Conservation (phyloP, 2,329 filamentous ascomycete species). For the Pestalotiopsis sp. region DNA sequence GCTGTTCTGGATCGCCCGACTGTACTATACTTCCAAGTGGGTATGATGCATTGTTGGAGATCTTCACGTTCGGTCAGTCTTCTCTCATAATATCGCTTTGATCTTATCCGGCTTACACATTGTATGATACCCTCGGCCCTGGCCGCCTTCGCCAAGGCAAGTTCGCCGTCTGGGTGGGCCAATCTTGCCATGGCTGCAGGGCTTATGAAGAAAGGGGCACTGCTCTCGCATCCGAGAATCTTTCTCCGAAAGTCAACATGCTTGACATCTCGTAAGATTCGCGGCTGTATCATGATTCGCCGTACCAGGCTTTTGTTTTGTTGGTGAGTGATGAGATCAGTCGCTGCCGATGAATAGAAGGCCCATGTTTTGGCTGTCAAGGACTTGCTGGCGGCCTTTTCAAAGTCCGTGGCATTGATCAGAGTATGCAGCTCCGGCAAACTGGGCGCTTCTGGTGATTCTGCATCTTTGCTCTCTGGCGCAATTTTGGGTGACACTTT, state of each 20-base stretch:
- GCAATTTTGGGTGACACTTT: neutral
- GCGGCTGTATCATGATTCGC: slow-evolving; percentile 55
- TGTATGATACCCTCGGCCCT: slow-evolving; percentile 54
- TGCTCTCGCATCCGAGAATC: slow-evolving; percentile 54
- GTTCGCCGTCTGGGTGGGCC: slow-evolving; percentile 65
- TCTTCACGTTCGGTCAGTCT: slow-evolving; percentile 6
- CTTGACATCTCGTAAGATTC: slow-evolving; percentile 42
- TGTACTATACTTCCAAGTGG: slow-evolving; percentile 25
- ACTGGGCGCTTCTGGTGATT: neutral
- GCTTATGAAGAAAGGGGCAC: slow-evolving; percentile 61
- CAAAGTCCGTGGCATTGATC: slow-evolving; percentile 63
- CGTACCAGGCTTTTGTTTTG: slow-evolving; percentile 56
- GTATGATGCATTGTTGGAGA: slow-evolving; percentile 28
- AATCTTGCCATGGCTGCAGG: slow-evolving; percentile 65
- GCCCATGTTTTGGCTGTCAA: slow-evolving; percentile 67
- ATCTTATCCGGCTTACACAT: slow-evolving; percentile 54
- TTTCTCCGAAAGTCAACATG: slow-evolving; percentile 47
- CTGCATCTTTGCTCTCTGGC: neutral
- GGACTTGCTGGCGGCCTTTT: slow-evolving; percentile 52
- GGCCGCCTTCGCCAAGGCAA: slow-evolving; percentile 54
- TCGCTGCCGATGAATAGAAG: slow-evolving; percentile 67
- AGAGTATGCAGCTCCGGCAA: slow-evolving; percentile 54
- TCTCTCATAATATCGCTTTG: slow-evolving; percentile 33
- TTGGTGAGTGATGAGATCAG: slow-evolving; percentile 56
- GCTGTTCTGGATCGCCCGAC: slow-evolving; percentile 20